Evolutionary conservation across 2,329 filamentous ascomycete genomes (phyloP).

Genomic region (Ilyonectria destructans): DNA sequence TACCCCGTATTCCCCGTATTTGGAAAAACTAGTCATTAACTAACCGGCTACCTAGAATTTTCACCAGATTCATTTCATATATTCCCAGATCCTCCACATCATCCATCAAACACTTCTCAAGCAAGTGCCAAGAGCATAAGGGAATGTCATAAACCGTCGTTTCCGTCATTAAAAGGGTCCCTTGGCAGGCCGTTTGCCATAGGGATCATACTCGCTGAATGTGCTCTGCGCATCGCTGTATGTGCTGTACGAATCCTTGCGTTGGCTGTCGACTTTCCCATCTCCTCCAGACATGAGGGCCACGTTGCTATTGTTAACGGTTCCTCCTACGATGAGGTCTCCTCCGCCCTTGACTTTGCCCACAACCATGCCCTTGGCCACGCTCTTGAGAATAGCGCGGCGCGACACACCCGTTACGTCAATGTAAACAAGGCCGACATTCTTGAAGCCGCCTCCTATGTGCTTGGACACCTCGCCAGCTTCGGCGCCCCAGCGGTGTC

Average conservation of each 20-base stretch:
- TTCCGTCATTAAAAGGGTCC: constrained; percentile 37
- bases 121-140: constrained; percentile 25
- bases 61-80: constrained; percentile 13
- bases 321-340: constrained; percentile 81
- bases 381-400: constrained; percentile 91
- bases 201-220: constrained; percentile 48
- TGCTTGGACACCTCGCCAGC: constrained; percentile 84
- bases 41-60: constrained; percentile 13
- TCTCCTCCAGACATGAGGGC: constrained; percentile 41
- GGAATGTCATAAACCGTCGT: constrained; percentile 22
- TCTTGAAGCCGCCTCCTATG: constrained; percentile 91
- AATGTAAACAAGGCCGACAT: constrained; percentile 97
- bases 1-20: constrained; percentile 11
- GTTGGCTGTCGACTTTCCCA: constrained; percentile 40
- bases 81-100: background rate
- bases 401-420: constrained; percentile 95
- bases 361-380: constrained; percentile 96
- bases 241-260: constrained; percentile 43
- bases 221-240: constrained; percentile 50
- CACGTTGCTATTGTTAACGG: constrained; percentile 58
- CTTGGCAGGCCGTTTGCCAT: constrained; percentile 53
- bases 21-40: constrained; percentile 7
- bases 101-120: constrained; percentile 6
- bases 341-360: constrained; percentile 83
- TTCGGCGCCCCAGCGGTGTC: constrained; percentile 91